phyloP scores from a whole-genome alignment of 768 basidiomycete species.

The Mycena venus region DNA sequence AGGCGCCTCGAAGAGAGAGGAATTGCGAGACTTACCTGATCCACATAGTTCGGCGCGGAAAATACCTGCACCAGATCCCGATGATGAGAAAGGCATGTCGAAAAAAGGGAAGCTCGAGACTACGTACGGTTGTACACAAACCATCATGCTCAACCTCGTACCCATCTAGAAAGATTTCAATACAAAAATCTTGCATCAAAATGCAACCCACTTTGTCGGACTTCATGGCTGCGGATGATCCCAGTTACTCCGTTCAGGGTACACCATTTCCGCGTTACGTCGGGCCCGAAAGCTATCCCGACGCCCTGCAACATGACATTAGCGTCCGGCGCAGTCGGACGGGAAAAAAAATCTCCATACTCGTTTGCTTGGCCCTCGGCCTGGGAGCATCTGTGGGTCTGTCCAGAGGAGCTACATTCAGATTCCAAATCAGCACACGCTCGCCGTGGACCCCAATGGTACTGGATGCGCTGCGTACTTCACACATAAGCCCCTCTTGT shows the following conservation, averaged over 20 bases:
- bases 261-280: slow-evolving; percentile 93
- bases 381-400: slow-evolving; percentile 90
- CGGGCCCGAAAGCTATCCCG: slow-evolving; percentile 95
- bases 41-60: slow-evolving; percentile 96
- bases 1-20: too few relatives aligned
- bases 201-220: slow-evolving; percentile 79
- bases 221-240: slow-evolving; percentile 96
- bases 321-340: slow-evolving; percentile 24
- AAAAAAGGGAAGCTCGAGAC: background rate
- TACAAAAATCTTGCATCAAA: background rate
- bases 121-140: slow-evolving; percentile 87
- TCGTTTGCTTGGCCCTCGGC: slow-evolving; percentile 96
- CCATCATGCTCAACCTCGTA: slow-evolving; percentile 97
- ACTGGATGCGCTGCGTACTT: slow-evolving; percentile 44
- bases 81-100: slow-evolving; percentile 30
- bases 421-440: background rate
- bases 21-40: too few relatives aligned
- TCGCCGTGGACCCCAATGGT: background rate
- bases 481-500: slow-evolving; percentile 95
- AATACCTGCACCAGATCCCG: slow-evolving; percentile 70
- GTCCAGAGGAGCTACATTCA: slow-evolving; percentile 89
- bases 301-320: slow-evolving; percentile 73
- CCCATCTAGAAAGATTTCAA: slow-evolving; percentile 68
- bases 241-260: slow-evolving; percentile 88
- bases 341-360: slow-evolving; percentile 55